Percentiles rank a stretch among this genome's conserved stretches.
phyloP scores from a whole-genome alignment of 768 basidiomycete species.

The Suillus luteus region DNA sequence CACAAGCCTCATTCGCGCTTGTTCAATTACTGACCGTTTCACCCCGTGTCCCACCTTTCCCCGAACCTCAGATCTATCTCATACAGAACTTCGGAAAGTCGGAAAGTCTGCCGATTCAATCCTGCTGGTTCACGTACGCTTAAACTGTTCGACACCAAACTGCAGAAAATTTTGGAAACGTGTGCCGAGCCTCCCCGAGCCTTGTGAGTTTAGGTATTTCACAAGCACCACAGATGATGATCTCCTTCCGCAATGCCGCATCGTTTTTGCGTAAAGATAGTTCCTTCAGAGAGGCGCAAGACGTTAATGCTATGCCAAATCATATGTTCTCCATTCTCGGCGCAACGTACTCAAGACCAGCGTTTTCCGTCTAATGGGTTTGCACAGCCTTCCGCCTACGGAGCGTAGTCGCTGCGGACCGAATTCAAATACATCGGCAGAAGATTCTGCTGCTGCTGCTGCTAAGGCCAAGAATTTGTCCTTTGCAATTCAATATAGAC shows the following conservation, averaged over 20 bases:
- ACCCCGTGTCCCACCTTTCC: background rate
- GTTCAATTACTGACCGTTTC: background rate
- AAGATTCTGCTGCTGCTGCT: background rate
- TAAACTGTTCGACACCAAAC: background rate
- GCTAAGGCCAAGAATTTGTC: background rate
- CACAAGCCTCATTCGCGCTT: background rate
- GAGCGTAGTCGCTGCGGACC: slow-evolving; percentile 1
- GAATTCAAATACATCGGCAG: background rate
- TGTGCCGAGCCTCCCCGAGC: background rate
- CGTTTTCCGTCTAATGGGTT: slow-evolving; percentile 22
- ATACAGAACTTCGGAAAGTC: background rate
- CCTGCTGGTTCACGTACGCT: background rate
- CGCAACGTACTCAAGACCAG: slow-evolving; percentile 36
- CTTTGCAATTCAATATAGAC: background rate
- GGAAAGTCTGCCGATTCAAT: background rate
- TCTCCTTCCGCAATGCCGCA: background rate
- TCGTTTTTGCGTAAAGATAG: background rate
- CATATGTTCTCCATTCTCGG: slow-evolving; percentile 38
- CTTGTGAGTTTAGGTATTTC: background rate
- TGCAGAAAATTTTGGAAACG: background rate
- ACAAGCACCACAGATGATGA: background rate
- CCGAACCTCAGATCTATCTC: background rate
- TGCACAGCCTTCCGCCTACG: background rate
- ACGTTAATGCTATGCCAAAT: slow-evolving; percentile 33
- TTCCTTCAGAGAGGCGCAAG: slow-evolving; percentile 11